A percentile compares a stretch with the other conserved stretches of the same genome.
Evolutionary conservation across 805 yeast species (phyloP).

Genomic region (Isabelozyma rhagii): DNA sequence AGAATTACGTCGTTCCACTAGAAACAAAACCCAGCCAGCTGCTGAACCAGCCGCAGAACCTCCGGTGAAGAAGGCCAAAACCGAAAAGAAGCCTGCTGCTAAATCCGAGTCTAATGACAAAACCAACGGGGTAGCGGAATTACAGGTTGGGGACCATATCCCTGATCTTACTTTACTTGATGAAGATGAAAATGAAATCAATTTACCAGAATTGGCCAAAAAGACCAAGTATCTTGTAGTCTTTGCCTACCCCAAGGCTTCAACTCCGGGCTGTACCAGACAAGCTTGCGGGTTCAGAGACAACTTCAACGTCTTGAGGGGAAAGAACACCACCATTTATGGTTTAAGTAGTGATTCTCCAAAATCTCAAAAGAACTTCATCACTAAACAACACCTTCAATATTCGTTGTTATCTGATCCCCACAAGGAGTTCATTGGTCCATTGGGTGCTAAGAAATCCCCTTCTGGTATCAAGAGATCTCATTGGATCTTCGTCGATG

Average conservation of each 20-base stretch:
- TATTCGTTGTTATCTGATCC: slow-evolving; percentile 81
- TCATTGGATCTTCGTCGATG: slow-evolving; percentile 88
- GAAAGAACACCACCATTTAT: slow-evolving; percentile 55
- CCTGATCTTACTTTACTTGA: slow-evolving; percentile 63
- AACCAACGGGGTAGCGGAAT: slow-evolving; percentile 16
- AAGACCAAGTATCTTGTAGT: slow-evolving; percentile 34
- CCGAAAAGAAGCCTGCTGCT: neutral
- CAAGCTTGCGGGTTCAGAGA: slow-evolving; percentile 90
- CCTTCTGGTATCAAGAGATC: slow-evolving; percentile 80
- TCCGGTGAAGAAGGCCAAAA: slow-evolving; percentile 12
- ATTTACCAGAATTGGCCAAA: slow-evolving; percentile 26
- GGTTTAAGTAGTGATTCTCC: slow-evolving; percentile 87
- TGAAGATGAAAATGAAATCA: slow-evolving; percentile 63
- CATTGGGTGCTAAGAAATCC: slow-evolving; percentile 78
- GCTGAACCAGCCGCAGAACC: slow-evolving; percentile 10
- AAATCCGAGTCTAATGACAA: neutral
- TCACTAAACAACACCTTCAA: slow-evolving; percentile 67
- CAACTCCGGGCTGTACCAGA: slow-evolving; percentile 94
- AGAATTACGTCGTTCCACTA: slow-evolving; percentile 37
- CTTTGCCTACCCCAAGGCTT: slow-evolving; percentile 83
- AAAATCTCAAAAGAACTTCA: slow-evolving; percentile 72
- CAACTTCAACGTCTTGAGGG: slow-evolving; percentile 50
- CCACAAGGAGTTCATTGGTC: slow-evolving; percentile 58
- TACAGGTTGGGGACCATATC: slow-evolving; percentile 57
- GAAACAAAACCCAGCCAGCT: slow-evolving; percentile 17